Evolutionary conservation across 129 eudicot species (phyloP), one percentile per base, ranked within the genome.

Genomic region (Flaveria trinervia): DNA sequence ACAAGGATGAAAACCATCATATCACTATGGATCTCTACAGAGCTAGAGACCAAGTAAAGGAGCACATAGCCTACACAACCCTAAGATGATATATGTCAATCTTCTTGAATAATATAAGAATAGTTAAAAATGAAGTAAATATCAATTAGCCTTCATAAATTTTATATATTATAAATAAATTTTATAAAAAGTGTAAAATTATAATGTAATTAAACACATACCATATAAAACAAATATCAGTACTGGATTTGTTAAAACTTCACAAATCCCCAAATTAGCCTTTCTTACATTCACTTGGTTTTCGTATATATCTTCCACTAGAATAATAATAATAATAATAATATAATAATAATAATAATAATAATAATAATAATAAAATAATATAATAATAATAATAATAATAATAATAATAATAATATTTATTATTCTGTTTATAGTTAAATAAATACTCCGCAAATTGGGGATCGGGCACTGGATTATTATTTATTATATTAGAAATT

Each of bases 191-290:
- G 65, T 23, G 5, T 0, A 2, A 17, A 9, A 7, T 3, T 57
- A 11, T 72, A 18, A 54, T 36, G 41, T 36, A 36, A 36, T 36
- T 36, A 36, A 36, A 72, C 5, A 56, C 64, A 9, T 23, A 59
- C 44, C 16, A 61, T 2, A 74, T 45, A 65, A 67, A 55, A 39
- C 46, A 30, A 49, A 70, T 70, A 26, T 26, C 7, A 17, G 23
- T 45, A 57, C 70, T 59, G 17, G 54, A 59, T 28, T 60, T 70
- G 5, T 68, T 78, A 45, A 52, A 30, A 59, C 64, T 70, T 78
- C 70, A 44, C 82, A 70, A 78, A 78, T 78, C 77, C 82, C 82
- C 41, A 70, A 13, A 70, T 78, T 30, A 7, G 44, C 65, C 77
- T 57, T 56, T 69, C 76, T 56, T 30, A 49, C 39, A 18, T 56